Evolutionary conservation across 176 grass and related monocot genomes (phyloP).

Genomic region (Oropetium thomaeum): DNA sequence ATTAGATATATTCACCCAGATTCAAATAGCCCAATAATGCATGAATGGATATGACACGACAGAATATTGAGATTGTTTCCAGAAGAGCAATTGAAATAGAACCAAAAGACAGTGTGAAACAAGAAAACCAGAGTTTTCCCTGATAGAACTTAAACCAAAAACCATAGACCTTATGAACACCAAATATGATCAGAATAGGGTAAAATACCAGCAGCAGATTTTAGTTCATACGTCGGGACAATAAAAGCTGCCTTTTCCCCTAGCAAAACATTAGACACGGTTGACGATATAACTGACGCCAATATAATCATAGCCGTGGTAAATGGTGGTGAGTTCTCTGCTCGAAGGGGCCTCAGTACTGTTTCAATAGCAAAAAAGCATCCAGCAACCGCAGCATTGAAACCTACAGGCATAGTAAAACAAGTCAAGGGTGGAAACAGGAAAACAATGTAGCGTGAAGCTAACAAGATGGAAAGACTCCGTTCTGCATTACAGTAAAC

Average conservation of each 20-base stretch:
- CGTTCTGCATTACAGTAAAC: background rate
- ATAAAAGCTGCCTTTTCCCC: constrained; percentile 92
- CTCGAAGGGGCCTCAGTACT: constrained; percentile 90
- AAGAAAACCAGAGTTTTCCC: background rate
- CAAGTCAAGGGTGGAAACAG: constrained; percentile 19
- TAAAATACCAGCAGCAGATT: constrained; percentile 99
- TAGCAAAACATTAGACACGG: constrained; percentile 89
- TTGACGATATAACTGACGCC: constrained; percentile 98
- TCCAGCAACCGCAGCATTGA: constrained; percentile 95
- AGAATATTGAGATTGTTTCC: too few species aligned
- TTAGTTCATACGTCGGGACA: constrained; percentile 98
- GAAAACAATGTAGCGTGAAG: background rate
- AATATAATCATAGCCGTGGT: constrained; percentile 99
- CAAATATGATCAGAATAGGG: constrained; percentile 66
- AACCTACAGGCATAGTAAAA: constrained; percentile 60
- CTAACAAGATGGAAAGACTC: background rate
- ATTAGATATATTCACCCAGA: too few species aligned
- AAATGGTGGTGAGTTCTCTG: constrained; percentile 97
- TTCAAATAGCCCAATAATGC: too few species aligned
- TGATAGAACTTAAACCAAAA: constrained; percentile 21
- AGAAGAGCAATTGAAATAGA: constrained; percentile 1
- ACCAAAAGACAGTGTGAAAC: background rate
- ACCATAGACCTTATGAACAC: constrained; percentile 44
- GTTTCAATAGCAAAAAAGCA: constrained; percentile 99
- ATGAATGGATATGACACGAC: too few species aligned